Conservation (phyloP, 768 basidiomycete genomes). For the Lanmaoa rubissima region DNA sequence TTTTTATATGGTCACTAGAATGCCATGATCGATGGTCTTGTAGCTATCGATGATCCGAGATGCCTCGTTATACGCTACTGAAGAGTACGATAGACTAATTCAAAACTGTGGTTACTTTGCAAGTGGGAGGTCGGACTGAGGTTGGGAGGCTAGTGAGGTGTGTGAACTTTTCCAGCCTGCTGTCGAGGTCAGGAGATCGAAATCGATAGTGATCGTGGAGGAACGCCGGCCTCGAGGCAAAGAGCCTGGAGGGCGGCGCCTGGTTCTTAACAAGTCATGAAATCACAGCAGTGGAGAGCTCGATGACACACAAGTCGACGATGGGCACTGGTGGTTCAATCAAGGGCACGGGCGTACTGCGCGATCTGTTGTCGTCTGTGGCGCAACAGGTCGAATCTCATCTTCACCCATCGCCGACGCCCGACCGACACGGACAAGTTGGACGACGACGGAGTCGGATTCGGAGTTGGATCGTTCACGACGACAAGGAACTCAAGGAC, state of each 20-base stretch:
- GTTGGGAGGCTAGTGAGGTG: not conserved
- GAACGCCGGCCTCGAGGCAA: constrained; percentile 16
- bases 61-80: not conserved
- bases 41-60: not conserved
- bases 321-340: not conserved
- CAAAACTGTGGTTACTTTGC: not conserved
- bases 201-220: not conserved
- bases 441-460: constrained; percentile 15
- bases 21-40: not conserved
- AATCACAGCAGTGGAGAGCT: not conserved
- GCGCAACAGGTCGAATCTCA: constrained; percentile 26
- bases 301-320: not conserved
- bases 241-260: not conserved
- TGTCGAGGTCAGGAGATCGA: not conserved
- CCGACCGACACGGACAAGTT: not conserved
- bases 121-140: not conserved
- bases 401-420: constrained; percentile 6
- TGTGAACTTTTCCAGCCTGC: not conserved
- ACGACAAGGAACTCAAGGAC: not conserved
- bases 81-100: constrained; percentile 16
- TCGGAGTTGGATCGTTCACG: constrained; percentile 14
- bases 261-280: not conserved
- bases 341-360: constrained; percentile 3
- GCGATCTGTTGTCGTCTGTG: constrained; percentile 23
- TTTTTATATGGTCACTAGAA: not conserved